Evolutionary conservation across 495 filamentous ascomycete genomes (phyloP).

Genomic region (Sabuloglossum arenarium): DNA sequence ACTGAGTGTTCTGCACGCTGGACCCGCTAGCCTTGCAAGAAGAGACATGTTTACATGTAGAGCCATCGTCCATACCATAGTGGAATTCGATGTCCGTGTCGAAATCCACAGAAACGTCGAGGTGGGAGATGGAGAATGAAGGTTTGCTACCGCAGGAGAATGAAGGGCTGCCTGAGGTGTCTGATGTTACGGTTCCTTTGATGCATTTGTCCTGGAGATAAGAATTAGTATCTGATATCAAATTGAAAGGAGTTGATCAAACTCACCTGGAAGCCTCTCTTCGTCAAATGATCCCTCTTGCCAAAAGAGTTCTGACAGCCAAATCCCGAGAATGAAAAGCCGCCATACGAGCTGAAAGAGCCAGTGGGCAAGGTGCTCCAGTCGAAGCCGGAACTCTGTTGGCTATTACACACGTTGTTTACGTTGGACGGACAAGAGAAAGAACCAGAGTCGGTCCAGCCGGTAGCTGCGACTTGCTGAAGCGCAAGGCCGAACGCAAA

Average conservation of each 20-base stretch:
- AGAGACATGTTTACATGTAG: slow-evolving; percentile 51
- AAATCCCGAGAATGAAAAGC: slow-evolving; percentile 54
- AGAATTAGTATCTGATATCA: slow-evolving; percentile 15
- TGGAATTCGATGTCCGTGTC: slow-evolving; percentile 55
- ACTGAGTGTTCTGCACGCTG: slow-evolving; percentile 59
- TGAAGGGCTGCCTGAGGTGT: slow-evolving; percentile 10
- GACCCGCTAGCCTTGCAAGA: slow-evolving; percentile 42
- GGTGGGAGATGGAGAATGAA: slow-evolving; percentile 53
- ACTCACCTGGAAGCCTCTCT: slow-evolving; percentile 17
- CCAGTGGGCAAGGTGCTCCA: slow-evolving; percentile 43
- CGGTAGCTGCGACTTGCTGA: slow-evolving; percentile 7
- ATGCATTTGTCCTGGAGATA: slow-evolving; percentile 38
- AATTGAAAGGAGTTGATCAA: too few species aligned
- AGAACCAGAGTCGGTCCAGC: slow-evolving; percentile 35
- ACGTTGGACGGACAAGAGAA: slow-evolving; percentile 53
- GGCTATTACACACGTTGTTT: slow-evolving; percentile 50
- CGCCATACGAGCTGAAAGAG: slow-evolving; percentile 42
- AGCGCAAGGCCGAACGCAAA: slow-evolving; percentile 3
- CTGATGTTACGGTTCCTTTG: slow-evolving; percentile 22
- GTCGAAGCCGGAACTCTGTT: slow-evolving; percentile 48
- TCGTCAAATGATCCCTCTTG: slow-evolving; percentile 11
- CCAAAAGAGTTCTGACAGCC: slow-evolving; percentile 35
- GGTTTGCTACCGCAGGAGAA: slow-evolving; percentile 19
- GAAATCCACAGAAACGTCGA: slow-evolving; percentile 49
- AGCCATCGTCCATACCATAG: slow-evolving; percentile 64